Conservation (phyloP, 2,329 filamentous ascomycete genomes). For the Trichoderma brevicompactum region DNA sequence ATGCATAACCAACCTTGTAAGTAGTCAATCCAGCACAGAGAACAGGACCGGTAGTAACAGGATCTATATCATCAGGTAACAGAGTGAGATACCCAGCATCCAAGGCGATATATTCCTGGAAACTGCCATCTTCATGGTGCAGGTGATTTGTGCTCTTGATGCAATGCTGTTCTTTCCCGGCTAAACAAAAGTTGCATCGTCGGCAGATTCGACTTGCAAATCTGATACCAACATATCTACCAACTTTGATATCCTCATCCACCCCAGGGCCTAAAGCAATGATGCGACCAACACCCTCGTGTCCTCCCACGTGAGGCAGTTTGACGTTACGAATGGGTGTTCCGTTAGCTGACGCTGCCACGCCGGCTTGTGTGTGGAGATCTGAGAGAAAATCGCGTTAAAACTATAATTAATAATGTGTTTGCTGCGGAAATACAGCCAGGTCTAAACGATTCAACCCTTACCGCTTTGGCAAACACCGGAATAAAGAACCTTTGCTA, state of each 20-base stretch:
- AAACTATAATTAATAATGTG: not conserved
- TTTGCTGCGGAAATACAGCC: not conserved
- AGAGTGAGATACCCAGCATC: constrained; percentile 28
- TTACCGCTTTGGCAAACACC: constrained; percentile 32
- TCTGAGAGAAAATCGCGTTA: constrained; percentile 19
- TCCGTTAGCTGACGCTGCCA: constrained; percentile 25
- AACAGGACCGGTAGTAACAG: constrained; percentile 26
- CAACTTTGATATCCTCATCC: constrained; percentile 29
- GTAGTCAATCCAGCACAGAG: constrained; percentile 32
- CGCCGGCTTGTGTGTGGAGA: constrained; percentile 31
- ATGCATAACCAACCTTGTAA: constrained; percentile 27
- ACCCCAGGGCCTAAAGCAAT: constrained; percentile 29
- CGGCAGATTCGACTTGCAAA: constrained; percentile 29
- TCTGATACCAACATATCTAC: constrained; percentile 29
- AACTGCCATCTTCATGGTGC: constrained; percentile 32
- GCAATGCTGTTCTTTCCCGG: constrained; percentile 31
- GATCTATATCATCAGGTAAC: constrained; percentile 30
- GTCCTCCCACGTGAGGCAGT: constrained; percentile 31
- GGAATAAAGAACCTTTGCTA: constrained; percentile 32
- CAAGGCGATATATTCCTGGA: constrained; percentile 31
- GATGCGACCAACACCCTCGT: constrained; percentile 30
- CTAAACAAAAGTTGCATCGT: constrained; percentile 29
- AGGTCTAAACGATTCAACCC: not conserved
- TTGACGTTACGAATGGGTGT: constrained; percentile 29
- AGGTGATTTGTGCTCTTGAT: constrained; percentile 32